Evolutionary conservation across 805 yeast genomes (phyloP).

Genomic region (Lipomyces oligophaga): DNA sequence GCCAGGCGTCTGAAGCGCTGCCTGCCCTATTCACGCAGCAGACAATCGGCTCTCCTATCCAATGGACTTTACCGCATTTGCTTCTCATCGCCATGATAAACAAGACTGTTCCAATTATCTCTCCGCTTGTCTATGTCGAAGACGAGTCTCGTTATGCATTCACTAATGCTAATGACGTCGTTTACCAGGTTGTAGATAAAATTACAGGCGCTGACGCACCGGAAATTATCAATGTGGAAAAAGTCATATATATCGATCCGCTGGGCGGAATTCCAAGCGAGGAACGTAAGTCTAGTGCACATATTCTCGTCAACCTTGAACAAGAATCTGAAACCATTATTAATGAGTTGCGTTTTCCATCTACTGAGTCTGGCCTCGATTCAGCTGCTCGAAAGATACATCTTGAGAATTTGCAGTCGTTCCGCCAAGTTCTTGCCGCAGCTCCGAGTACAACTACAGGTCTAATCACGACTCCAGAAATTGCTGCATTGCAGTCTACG

Average conservation of each 20-base stretch:
- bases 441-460: slow-evolving; percentile 68
- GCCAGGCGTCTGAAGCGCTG: slow-evolving; percentile 6
- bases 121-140: slow-evolving; percentile 67
- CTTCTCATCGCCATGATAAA: slow-evolving; percentile 44
- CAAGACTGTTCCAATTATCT: slow-evolving; percentile 48
- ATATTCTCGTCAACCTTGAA: slow-evolving; percentile 76
- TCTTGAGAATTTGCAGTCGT: slow-evolving; percentile 58
- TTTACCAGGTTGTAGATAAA: slow-evolving; percentile 41
- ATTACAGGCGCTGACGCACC: slow-evolving; percentile 34
- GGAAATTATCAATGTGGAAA: slow-evolving; percentile 57
- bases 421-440: slow-evolving; percentile 53
- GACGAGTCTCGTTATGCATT: slow-evolving; percentile 43
- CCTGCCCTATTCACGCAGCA: slow-evolving; percentile 17
- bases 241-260: slow-evolving; percentile 72
- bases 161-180: slow-evolving; percentile 42
- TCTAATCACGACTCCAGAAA: slow-evolving; percentile 75
- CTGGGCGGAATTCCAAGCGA: slow-evolving; percentile 88
- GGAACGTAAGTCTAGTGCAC: slow-evolving; percentile 72
- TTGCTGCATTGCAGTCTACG: slow-evolving; percentile 50
- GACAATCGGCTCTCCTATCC: not conserved
- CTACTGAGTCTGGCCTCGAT: not conserved
- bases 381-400: slow-evolving; percentile 40
- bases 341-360: slow-evolving; percentile 47
- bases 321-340: slow-evolving; percentile 72
- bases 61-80: slow-evolving; percentile 27